Conservation (phyloP, 116 monocot species). For the Trichopus zeylanicus region DNA sequence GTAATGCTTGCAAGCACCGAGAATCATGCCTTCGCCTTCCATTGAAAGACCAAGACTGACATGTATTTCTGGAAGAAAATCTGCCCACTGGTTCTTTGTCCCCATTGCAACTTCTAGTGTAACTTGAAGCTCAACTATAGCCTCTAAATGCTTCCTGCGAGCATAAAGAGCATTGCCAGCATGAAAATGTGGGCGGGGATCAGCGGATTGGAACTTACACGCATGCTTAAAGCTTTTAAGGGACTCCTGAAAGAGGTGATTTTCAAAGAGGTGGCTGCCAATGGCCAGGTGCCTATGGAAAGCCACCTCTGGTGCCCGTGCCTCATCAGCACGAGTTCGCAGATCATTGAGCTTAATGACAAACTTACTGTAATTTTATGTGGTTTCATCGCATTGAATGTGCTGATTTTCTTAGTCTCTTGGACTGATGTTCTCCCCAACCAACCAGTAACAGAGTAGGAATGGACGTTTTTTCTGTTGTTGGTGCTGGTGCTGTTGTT, state of each 20-base stretch:
- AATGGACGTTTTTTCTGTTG: conserved; percentile 60
- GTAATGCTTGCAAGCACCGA: conserved; percentile 80
- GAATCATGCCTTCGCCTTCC: conserved; percentile 86
- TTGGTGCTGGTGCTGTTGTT: conserved; percentile 37
- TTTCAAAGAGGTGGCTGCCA: conserved; percentile 72
- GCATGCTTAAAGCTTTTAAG: conserved; percentile 69
- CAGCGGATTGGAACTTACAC: conserved; percentile 79
- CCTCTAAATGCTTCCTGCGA: conserved; percentile 53
- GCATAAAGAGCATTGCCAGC: conserved; percentile 71
- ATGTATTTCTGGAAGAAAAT: conserved; percentile 87
- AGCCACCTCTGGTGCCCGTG: conserved; percentile 57
- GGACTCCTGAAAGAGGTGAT: conserved; percentile 59
- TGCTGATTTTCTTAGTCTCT: conserved; percentile 20
- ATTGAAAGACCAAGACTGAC: conserved; percentile 80
- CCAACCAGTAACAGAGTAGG: conserved; percentile 95
- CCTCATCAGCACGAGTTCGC: conserved; percentile 50
- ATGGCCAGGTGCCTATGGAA: conserved; percentile 87
- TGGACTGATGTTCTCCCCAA: conserved; percentile 63
- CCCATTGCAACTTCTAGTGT: conserved; percentile 87
- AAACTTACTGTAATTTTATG: conserved; percentile 53
- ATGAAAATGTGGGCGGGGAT: conserved; percentile 78
- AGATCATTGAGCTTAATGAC: conserved; percentile 53
- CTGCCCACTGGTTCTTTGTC: conserved; percentile 63
- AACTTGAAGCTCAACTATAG: conserved; percentile 86
- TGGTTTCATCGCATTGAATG: conserved; percentile 53